Base-by-base conservation (phyloP, 805 yeast species). In the Lipomyces kockii region DNA sequence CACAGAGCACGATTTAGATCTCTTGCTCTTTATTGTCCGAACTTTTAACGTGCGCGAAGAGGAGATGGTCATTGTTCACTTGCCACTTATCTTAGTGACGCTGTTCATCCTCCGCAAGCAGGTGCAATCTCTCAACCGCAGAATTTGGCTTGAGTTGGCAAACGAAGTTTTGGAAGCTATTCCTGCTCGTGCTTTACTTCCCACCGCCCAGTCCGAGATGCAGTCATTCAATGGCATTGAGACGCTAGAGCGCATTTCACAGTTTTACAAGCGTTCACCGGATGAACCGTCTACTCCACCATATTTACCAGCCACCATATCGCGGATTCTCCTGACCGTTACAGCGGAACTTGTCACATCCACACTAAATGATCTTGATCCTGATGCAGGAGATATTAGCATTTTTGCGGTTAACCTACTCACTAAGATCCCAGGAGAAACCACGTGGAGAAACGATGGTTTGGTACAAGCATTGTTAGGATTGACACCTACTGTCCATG, bases 31-130 rank as follows among this genome's bases (percentile, higher is more conserved):
- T 76, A 82, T 91, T 20, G 70, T 92, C 12, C 80, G 81, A 27
- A 83, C 84, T 62, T 94, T 91, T 79, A 85, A 90, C 70, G 86
- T 92, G 35, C 85, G 84, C 54, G 99, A 94, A 70, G 98, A 92
- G 72, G 98, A 92, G 69, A 91, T 92, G 89, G 78, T 89, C 7
- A 80, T 86, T 0, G 83, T 84, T 22, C 97, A 94, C 75, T 79
- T 90, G 7, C 98, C 98, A 0, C 77, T 91, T 55, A 83, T 90
- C 0, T 75, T 92, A 0, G 72, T 91, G 22, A 20, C 69, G 32
- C 52, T 68, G 9, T 62, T 69, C 35, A 58, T 69, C 17, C 22
- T 66, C 11, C 64, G 70, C 53, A 29, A 35, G n/a, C 49, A 58
- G 17, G 62, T 46, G 9, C 56, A 14, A 2, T 25, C 39, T 43